phyloP scores from a whole-genome alignment of 2,329 filamentous ascomycete species.

The Metarhizium guizhouense region DNA sequence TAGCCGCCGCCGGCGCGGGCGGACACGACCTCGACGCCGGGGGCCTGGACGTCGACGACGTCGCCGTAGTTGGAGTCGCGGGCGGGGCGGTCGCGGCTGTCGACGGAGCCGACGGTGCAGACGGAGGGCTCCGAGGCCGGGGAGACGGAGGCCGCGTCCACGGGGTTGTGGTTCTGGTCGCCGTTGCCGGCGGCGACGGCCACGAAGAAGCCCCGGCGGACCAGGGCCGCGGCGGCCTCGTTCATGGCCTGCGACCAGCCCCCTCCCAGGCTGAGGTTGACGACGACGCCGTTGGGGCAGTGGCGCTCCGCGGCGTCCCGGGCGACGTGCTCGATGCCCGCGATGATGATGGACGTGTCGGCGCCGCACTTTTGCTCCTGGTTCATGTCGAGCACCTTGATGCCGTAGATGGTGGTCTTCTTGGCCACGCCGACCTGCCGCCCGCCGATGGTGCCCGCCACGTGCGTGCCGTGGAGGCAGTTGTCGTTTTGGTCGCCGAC shows the following conservation, averaged over 20 bases:
- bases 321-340: constrained; percentile 29
- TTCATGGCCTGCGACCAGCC: constrained; percentile 32
- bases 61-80: constrained; percentile 43
- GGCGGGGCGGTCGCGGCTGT: constrained; percentile 28
- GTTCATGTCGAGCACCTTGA: constrained; percentile 28
- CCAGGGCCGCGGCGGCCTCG: constrained; percentile 31
- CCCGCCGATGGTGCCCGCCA: constrained; percentile 23
- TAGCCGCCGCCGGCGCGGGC: constrained; percentile 34
- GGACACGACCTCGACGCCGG: constrained; percentile 36
- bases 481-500: constrained; percentile 19
- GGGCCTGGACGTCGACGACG: constrained; percentile 41
- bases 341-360: constrained; percentile 27
- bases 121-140: constrained; percentile 37
- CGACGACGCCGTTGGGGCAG: constrained; percentile 32
- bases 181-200: constrained; percentile 43
- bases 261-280: constrained; percentile 44
- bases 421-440: constrained; percentile 30
- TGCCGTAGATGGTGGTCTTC: constrained; percentile 25
- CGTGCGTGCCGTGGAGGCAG: constrained; percentile 18
- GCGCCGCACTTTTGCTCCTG: constrained; percentile 24
- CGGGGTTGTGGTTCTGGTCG: background rate
- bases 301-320: constrained; percentile 21
- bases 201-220: constrained; percentile 34
- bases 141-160: constrained; percentile 33
- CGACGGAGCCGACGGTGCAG: constrained; percentile 43